Evolutionary conservation across 2,329 filamentous ascomycete species (phyloP).

Genomic region (Hymenoscyphus scutula): DNA sequence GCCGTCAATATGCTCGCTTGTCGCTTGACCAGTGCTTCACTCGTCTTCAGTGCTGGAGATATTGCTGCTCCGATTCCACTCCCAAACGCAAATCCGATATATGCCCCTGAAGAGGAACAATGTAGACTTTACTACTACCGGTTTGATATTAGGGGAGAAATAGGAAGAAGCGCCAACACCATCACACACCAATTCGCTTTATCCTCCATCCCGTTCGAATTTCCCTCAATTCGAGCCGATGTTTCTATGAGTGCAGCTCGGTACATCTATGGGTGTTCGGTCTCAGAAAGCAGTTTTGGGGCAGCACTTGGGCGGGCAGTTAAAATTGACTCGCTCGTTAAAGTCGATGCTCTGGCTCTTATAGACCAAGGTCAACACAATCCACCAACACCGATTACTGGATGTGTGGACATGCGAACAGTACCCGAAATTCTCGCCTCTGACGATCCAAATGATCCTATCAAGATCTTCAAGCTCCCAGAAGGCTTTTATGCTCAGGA

Average conservation of each 20-base stretch:
- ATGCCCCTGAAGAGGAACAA: slow-evolving; percentile 55
- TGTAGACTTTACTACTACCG: slow-evolving; percentile 69
- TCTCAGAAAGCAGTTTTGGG: slow-evolving; percentile 54
- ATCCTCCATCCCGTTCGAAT: slow-evolving; percentile 65
- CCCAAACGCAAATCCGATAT: slow-evolving; percentile 17
- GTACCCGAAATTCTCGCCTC: slow-evolving; percentile 51
- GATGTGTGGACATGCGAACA: slow-evolving; percentile 59
- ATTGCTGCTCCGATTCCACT: slow-evolving; percentile 52
- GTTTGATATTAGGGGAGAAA: no score
- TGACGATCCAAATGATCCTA: slow-evolving; percentile 49
- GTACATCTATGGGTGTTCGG: slow-evolving; percentile 68
- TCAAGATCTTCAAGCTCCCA: slow-evolving; percentile 62
- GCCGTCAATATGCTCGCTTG: slow-evolving; percentile 64
- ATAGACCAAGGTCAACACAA: slow-evolving; percentile 50
- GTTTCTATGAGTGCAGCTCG: slow-evolving; percentile 55
- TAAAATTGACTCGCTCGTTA: slow-evolving; percentile 65
- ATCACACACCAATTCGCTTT: slow-evolving; percentile 65
- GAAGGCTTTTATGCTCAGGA: slow-evolving; percentile 63
- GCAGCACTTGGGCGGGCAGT: slow-evolving; percentile 61
- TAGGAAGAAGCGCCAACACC: slow-evolving; percentile 24
- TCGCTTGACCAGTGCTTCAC: slow-evolving; percentile 61
- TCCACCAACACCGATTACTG: slow-evolving; percentile 50
- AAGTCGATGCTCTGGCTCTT: slow-evolving; percentile 54
- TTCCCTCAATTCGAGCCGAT: slow-evolving; percentile 57
- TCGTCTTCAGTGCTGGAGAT: slow-evolving; percentile 65